Evolutionary conservation across 257 asterid species (phyloP), one percentile per base, ranked within the genome.

Genomic region (Jaltomata sinuosa): DNA sequence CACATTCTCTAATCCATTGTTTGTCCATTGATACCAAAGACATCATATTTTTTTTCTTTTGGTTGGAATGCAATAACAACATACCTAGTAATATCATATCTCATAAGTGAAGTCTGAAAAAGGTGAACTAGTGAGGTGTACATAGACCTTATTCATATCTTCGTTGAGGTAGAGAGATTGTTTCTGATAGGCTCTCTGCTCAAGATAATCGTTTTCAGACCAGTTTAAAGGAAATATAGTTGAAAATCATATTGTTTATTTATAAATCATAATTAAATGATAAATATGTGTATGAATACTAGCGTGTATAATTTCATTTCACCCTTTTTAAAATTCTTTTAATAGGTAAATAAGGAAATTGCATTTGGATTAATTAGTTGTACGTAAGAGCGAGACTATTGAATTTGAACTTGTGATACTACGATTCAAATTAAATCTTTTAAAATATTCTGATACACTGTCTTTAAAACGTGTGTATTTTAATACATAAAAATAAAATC

Each of bases 61-160:
- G 31, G 15, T 9, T 55, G 31, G 14, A 55, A 55, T 55, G 31
- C 12, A 55, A 55, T n/a, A 19, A 19, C 11, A 52, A 52, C n/a
- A 16, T n/a, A 52, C 6, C 16, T 52, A 18, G 6, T 3, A 19
- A 1, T 52, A 16, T n/a, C n/a, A 16, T 5, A 2, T 52, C 1
- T 6, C 9, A 52, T 7, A 19, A 52, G 21, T 52, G 9, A 18
- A 52, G 1, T 52, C 1, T 6, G 3, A 38, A 3, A 16, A 19
- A 52, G 3, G 9, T 4, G 8, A 3, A 1, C 1, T 3, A 55
- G n/a, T n/a, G n/a, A n/a, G n/a, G n/a, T n/a, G n/a, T 38, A 55
- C 0, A 6, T 6, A 52, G 6, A 2, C 0, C 2, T 50, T 2
- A 6, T 2, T 1, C 0, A 1, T 54, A 21, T 21, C 3, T 54